Evolutionary conservation across 306 rosid genomes (phyloP), one percentile per base, ranked within the genome.

Genomic region (Cucumis melo): DNA sequence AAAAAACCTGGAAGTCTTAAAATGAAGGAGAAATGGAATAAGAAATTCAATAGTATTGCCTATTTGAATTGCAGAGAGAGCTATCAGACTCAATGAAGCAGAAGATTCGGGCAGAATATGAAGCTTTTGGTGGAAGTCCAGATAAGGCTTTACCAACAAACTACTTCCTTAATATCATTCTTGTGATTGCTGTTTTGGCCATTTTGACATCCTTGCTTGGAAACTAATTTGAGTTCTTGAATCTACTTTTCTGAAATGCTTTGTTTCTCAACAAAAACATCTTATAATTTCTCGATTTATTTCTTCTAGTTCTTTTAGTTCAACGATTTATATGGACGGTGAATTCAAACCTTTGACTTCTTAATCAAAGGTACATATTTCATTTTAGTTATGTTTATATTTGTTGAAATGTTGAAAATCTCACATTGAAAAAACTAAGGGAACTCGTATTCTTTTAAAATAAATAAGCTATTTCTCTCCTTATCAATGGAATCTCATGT

Each of bases 21-120:
- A 51, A 81, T 84, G 91, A 87, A 84, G 92, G 72, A 82, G 91
- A 85, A 46, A 81, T 77, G 90, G 90, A 89, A 89, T 87, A 95
- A 91, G 36, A 32, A 92, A 90, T 85, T 92, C 93, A 87, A 44
- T 84, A 84, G 95, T 83, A 78, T 90, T 84, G 82, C 82, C 88
- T 85, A 86, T 92, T 83, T 92, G 97, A 90, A 85, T 88, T 92
- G 97, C 97, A 90, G 97, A 89, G 77, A 82, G 97, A 88, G 87
- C 88, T 90, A 77, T 95, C 91, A 72, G 89, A 87, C 5, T 10
- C 82, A 44, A 89, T 89, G 96, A 90, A 84, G 93, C 88, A 90
- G 91, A 95, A 92, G 89, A 90, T 90, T 65, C 92, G 91, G 56
- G 96, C 92, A 59, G 96, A 90, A 80, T 87, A 89, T 78, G 87